A percentile compares a stretch with the other conserved stretches of the same genome.
Conservation (phyloP, 257 asterid species). For the Solanum sejunctum region DNA sequence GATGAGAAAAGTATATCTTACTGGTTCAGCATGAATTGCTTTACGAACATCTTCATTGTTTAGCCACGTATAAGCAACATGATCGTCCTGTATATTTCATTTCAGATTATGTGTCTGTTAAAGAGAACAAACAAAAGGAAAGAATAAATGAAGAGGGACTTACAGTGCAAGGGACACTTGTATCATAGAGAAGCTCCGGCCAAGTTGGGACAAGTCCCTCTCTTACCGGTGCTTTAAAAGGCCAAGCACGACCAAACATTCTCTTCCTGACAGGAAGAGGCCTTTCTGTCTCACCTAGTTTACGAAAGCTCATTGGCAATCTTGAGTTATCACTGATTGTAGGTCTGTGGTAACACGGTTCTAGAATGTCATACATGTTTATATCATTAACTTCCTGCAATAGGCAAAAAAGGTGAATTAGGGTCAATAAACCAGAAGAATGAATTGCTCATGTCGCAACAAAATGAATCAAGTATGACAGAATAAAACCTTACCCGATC, state of each 20-base stretch:
- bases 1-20: constrained; percentile 26
- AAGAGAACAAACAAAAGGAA: neutral
- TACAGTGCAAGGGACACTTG: constrained; percentile 67
- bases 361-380: constrained; percentile 79
- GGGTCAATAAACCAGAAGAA: neutral
- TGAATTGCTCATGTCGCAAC: neutral
- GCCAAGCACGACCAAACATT: constrained; percentile 98
- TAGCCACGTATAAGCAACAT: constrained; percentile 76
- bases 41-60: constrained; percentile 63
- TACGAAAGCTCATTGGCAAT: constrained; percentile 78
- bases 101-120: neutral
- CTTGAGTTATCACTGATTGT: constrained; percentile 12
- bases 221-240: constrained; percentile 77
- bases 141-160: constrained; percentile 9
- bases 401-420: neutral
- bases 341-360: constrained; percentile 71
- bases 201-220: constrained; percentile 77
- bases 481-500: too few species aligned
- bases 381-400: constrained; percentile 49
- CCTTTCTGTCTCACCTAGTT: constrained; percentile 81
- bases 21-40: constrained; percentile 80
- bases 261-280: constrained; percentile 68
- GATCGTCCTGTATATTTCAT: constrained; percentile 51
- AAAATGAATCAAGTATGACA: neutral
- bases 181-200: constrained; percentile 55